phyloP scores from a whole-genome alignment of 495 filamentous ascomycete species.

The Podospora sp. region DNA sequence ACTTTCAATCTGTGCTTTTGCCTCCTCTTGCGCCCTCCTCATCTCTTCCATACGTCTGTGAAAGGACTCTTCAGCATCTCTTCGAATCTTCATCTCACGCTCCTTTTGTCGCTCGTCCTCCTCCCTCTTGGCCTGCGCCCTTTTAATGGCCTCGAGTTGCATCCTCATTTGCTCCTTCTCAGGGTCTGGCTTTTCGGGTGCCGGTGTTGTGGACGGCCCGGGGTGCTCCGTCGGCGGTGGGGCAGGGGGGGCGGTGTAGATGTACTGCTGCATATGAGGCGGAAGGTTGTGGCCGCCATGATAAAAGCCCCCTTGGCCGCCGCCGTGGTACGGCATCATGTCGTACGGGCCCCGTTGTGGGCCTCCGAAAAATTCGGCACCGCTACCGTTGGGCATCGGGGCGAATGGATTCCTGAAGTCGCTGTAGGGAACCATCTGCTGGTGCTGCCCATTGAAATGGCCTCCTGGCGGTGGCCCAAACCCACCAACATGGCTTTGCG shows the following conservation, averaged over 20 bases:
- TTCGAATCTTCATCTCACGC: constrained; percentile 48
- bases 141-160: constrained; percentile 42
- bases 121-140: constrained; percentile 39
- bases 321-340: constrained; percentile 50
- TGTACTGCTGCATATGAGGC: constrained; percentile 45
- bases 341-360: constrained; percentile 41
- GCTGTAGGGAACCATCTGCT: constrained; percentile 49
- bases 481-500: constrained; percentile 50
- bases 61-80: constrained; percentile 45
- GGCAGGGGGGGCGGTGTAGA: constrained; percentile 41
- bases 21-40: constrained; percentile 38
- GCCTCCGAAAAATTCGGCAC: constrained; percentile 41
- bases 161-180: constrained; percentile 49
- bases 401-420: constrained; percentile 48
- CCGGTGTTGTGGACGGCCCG: constrained; percentile 39
- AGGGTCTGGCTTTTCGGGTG: constrained; percentile 46
- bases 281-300: constrained; percentile 34
- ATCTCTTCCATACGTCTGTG: constrained; percentile 45
- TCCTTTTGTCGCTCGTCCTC: constrained; percentile 46
- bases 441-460: constrained; percentile 26
- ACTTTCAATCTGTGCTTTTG: constrained; percentile 40
- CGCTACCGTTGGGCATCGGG: constrained; percentile 33
- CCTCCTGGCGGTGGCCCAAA: constrained; percentile 33
- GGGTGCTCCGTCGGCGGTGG: constrained; percentile 50
- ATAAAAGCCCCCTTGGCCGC: constrained; percentile 22